A percentile compares a stretch with the other conserved stretches of the same genome.
These are phyloP conservation scores for Heterobasidion occidentale DNA, from an alignment of 1,284 basidiomycete genomes.

Conservation along the genomic window DNA sequence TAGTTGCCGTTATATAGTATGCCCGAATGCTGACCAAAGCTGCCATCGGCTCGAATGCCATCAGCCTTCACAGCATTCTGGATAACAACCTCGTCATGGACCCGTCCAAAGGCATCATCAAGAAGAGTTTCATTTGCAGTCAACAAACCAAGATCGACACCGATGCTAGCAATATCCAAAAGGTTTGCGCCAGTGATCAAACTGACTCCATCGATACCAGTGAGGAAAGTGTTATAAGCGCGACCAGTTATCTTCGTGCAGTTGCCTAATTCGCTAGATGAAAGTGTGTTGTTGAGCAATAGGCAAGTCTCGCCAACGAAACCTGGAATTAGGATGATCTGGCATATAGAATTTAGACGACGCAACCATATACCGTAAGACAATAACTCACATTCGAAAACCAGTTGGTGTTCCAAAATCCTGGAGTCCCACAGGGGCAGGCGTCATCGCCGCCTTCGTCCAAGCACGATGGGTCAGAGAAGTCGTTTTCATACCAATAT, in stretches of 20 bases:
- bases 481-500: constrained; percentile 61
- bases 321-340: constrained; percentile 55
- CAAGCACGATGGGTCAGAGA: constrained; percentile 42
- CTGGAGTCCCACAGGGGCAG: constrained; percentile 50
- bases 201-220: constrained; percentile 34
- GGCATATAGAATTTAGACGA: not conserved
- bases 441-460: constrained; percentile 37
- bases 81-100: constrained; percentile 42
- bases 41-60: constrained; percentile 55
- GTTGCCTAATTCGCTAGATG: constrained; percentile 18
- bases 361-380: not conserved
- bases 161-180: constrained; percentile 46
- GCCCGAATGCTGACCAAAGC: constrained; percentile 54
- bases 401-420: constrained; percentile 67
- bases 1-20: constrained; percentile 60
- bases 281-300: not conserved
- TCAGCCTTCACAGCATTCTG: constrained; percentile 36
- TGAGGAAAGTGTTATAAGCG: constrained; percentile 39
- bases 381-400: constrained; percentile 41
- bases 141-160: constrained; percentile 42
- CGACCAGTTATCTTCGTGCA: constrained; percentile 46
- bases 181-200: constrained; percentile 53
- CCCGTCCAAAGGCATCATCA: constrained; percentile 36
- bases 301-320: constrained; percentile 44
- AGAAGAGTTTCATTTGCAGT: constrained; percentile 35